These are phyloP conservation scores for Ganoderma multipileum DNA, from an alignment of 1,284 basidiomycete species.

Conservation along the genomic window DNA sequence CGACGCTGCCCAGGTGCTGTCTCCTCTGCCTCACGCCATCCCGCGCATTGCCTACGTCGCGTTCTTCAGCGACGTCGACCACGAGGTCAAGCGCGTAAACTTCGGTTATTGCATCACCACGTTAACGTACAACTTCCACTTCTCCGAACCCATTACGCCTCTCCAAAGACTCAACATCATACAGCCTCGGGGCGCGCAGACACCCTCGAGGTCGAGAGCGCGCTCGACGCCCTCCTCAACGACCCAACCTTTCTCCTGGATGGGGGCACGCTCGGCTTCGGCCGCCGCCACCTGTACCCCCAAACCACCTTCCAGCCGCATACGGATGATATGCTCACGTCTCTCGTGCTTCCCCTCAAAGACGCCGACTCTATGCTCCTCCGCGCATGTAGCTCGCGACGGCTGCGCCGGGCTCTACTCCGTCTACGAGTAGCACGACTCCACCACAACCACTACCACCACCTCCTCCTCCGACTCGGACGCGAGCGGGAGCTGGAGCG, in stretches of 20 bases:
- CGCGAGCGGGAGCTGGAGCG: no score
- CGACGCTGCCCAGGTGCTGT: slow-evolving; percentile 38
- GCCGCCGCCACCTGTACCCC: slow-evolving; percentile 44
- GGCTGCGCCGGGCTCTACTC: no score
- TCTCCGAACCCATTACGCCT: slow-evolving; percentile 11
- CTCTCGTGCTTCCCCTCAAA: no score
- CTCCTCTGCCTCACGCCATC: slow-evolving; percentile 3
- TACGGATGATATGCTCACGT: neutral
- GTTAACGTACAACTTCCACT: slow-evolving; percentile 51
- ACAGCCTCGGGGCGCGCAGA: slow-evolving; percentile 16
- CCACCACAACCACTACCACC: no score
- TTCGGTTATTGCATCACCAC: slow-evolving; percentile 49
- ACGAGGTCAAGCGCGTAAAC: slow-evolving; percentile 48
- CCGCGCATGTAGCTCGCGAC: no score
- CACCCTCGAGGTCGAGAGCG: slow-evolving; percentile 12
- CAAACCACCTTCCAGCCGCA: neutral
- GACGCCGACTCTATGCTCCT: no score
- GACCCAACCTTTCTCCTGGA: slow-evolving; percentile 41
- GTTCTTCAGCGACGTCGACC: slow-evolving; percentile 52
- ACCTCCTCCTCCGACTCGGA: no score
- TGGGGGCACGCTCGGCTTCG: slow-evolving; percentile 44
- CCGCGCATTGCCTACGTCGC: slow-evolving; percentile 41
- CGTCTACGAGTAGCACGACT: no score
- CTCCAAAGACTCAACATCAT: slow-evolving; percentile 4
- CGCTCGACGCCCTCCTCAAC: slow-evolving; percentile 34